phyloP scores from a whole-genome alignment of 1,284 basidiomycete species.

The Agroathelia rolfsii region DNA sequence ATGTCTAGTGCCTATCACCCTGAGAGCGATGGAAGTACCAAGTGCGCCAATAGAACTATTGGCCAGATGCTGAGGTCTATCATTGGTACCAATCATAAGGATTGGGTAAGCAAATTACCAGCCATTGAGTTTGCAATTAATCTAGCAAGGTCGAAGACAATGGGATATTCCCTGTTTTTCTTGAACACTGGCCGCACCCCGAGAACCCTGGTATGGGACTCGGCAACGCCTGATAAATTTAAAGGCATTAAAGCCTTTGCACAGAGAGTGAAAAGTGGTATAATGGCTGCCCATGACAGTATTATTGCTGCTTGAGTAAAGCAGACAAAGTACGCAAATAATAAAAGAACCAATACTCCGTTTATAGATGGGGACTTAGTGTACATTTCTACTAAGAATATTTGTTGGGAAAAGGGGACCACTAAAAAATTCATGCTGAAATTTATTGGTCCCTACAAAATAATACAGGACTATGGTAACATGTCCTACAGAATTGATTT shows the following conservation, averaged over 20 bases:
- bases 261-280: slow-evolving; percentile 14
- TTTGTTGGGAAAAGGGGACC: slow-evolving; percentile 13
- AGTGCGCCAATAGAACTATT: slow-evolving; percentile 28
- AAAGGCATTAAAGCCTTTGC: slow-evolving; percentile 19
- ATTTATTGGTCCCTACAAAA: slow-evolving; percentile 17
- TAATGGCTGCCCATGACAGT: slow-evolving; percentile 23
- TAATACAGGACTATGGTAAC: slow-evolving; percentile 7
- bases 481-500: slow-evolving; percentile 8
- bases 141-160: slow-evolving; percentile 15
- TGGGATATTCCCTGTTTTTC: slow-evolving; percentile 21
- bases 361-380: slow-evolving; percentile 19
- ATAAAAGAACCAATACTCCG: slow-evolving; percentile 11
- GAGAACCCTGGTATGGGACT: slow-evolving; percentile 19
- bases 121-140: slow-evolving; percentile 29
- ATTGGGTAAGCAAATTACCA: slow-evolving; percentile 28
- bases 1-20: slow-evolving; percentile 37
- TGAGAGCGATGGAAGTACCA: slow-evolving; percentile 30
- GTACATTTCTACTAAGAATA: slow-evolving; percentile 23
- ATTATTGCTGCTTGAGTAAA: slow-evolving; percentile 21
- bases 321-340: slow-evolving; percentile 21
- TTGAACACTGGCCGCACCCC: slow-evolving; percentile 21
- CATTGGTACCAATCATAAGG: slow-evolving; percentile 21
- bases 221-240: slow-evolving; percentile 11
- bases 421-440: slow-evolving; percentile 19
- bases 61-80: slow-evolving; percentile 28